Evolutionary conservation across 345 rosid species (phyloP).

Genomic region (Angophora floribunda): DNA sequence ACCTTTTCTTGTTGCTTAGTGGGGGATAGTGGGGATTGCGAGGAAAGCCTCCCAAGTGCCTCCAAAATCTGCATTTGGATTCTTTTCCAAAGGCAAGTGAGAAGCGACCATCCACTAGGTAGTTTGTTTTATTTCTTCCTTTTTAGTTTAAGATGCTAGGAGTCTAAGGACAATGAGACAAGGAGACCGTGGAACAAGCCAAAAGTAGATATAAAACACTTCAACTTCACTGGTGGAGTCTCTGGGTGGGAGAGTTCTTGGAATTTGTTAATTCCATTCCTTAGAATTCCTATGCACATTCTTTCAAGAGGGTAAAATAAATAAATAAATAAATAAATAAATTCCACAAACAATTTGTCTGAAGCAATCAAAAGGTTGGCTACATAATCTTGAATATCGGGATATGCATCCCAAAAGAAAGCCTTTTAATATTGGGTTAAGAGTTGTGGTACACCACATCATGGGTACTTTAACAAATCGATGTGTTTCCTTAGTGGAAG

Average conservation of each 20-base stretch:
- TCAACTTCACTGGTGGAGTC: neutral
- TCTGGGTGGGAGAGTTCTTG: neutral
- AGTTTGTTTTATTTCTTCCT: neutral
- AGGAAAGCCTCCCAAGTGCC: slow-evolving; percentile 11
- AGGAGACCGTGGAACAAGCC: neutral
- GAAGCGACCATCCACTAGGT: neutral
- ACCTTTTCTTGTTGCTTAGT: slow-evolving; percentile 30
- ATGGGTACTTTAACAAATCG: neutral
- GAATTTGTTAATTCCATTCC: neutral
- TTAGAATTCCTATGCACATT: neutral
- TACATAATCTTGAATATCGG: neutral
- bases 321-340: too few species aligned
- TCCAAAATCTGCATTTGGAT: slow-evolving; percentile 33
- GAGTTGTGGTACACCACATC: neutral
- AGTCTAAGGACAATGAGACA: neutral
- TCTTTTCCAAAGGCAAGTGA: neutral
- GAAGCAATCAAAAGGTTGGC: neutral
- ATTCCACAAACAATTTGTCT: neutral
- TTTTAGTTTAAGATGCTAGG: neutral
- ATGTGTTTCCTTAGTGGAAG: neutral
- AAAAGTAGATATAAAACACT: neutral
- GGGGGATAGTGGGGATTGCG: slow-evolving; percentile 35
- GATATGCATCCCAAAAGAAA: neutral
- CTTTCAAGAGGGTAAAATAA: neutral
- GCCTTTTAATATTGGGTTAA: neutral